phyloP scores from a whole-genome alignment of 2,329 filamentous ascomycete genomes.

The Acrocalymma vagum region DNA sequence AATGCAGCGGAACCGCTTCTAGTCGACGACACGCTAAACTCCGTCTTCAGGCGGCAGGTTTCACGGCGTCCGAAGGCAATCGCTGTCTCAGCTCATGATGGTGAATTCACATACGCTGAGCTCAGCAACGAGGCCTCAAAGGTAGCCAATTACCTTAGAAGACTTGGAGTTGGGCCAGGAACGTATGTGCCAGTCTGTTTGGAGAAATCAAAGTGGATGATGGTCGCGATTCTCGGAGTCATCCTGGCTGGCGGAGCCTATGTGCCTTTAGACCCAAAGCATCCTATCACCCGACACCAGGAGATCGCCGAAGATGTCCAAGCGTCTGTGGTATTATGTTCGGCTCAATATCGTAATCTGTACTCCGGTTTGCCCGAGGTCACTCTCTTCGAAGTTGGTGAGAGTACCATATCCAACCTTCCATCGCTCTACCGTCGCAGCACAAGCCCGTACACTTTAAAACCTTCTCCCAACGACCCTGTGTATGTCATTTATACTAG shows the following conservation, averaged over 20 bases:
- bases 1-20: too few relatives aligned
- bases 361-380: too few relatives aligned
- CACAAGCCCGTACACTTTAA: too few relatives aligned
- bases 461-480: too few relatives aligned
- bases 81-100: conserved; percentile 14
- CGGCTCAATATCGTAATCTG: too few relatives aligned
- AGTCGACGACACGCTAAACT: too few relatives aligned
- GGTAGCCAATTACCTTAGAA: conserved; percentile 10
- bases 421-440: too few relatives aligned
- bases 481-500: conserved; percentile 61
- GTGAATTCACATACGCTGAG: conserved; percentile 20
- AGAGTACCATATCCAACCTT: too few relatives aligned
- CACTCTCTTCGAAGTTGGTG: too few relatives aligned
- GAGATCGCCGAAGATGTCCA: too few relatives aligned
- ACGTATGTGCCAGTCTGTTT: conserved; percentile 27
- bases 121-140: conserved; percentile 10
- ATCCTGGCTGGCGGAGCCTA: conserved; percentile 53
- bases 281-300: conserved; percentile 5
- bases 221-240: conserved; percentile 50
- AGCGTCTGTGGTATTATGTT: too few relatives aligned
- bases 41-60: conserved; percentile 15
- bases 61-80: conserved; percentile 13
- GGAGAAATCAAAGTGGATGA: conserved; percentile 26
- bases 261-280: conserved; percentile 18
- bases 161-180: conserved; percentile 15